Conservation (phyloP, 805 yeast genomes). For the Yamadazyma nakazawae region DNA sequence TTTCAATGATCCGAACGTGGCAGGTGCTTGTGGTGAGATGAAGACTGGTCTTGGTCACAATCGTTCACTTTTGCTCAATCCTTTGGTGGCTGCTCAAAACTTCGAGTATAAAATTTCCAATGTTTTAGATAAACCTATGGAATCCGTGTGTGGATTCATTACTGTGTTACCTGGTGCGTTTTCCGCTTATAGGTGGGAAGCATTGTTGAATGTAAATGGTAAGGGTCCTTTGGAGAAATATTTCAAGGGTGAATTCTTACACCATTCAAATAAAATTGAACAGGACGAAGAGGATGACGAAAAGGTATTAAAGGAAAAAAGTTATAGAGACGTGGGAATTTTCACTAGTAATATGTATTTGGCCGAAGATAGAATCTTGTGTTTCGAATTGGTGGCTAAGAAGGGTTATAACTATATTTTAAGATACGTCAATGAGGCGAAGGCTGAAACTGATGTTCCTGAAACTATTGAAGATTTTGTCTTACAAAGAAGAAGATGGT, state of each 20-base stretch:
- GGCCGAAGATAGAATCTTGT: conserved; percentile 93
- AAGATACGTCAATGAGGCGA: conserved; percentile 81
- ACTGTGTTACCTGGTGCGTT: conserved; percentile 96
- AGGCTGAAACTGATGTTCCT: conserved; percentile 95
- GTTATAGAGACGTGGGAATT: conserved; percentile 54
- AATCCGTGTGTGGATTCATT: conserved; percentile 90
- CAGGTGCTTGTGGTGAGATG: conserved; percentile 98
- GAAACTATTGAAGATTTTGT: conserved; percentile 92
- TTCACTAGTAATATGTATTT: conserved; percentile 95
- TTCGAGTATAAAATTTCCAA: conserved; percentile 96
- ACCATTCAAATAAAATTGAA: conserved; percentile 50
- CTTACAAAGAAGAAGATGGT: conserved; percentile 96
- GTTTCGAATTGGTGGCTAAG: conserved; percentile 94
- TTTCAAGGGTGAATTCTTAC: conserved; percentile 86
- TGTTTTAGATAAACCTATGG: conserved; percentile 93
- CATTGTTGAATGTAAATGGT: conserved; percentile 69
- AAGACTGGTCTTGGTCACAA: conserved; percentile 73
- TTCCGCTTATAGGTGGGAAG: conserved; percentile 86
- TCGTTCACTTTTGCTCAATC: conserved; percentile 57
- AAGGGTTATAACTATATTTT: conserved; percentile 68
- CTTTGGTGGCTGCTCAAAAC: conserved; percentile 93
- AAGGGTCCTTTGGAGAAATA: conserved; percentile 84
- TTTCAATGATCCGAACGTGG: conserved; percentile 76
- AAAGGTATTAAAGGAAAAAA: conserved; percentile 35
- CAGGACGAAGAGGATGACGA: conserved; percentile 39